Conservation (phyloP, 2,329 filamentous ascomycete genomes). For the Macroventuria anomochaeta region DNA sequence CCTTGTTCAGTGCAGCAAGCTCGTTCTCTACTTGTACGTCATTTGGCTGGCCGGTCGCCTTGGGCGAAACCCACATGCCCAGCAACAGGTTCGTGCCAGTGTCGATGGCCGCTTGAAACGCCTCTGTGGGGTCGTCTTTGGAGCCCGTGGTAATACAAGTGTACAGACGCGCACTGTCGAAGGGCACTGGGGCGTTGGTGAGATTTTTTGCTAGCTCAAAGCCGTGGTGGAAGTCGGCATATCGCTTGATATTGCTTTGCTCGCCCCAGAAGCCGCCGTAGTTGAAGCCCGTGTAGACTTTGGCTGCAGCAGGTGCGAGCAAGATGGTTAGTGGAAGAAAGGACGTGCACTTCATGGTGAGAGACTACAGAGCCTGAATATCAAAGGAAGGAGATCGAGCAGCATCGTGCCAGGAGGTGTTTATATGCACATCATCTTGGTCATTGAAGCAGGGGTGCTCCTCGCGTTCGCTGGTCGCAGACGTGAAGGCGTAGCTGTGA, state of each 20-base stretch:
- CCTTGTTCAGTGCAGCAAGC: conserved; percentile 39
- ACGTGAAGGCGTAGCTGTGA: neutral
- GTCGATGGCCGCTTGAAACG: conserved; percentile 44
- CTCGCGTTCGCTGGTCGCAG: no score
- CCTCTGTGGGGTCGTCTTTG: conserved; percentile 64
- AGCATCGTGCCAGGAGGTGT: neutral
- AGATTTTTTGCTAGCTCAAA: conserved; percentile 35
- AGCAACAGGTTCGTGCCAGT: conserved; percentile 41
- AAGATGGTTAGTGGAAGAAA: neutral
- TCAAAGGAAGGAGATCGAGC: neutral
- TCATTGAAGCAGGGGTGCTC: neutral
- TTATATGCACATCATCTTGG: neutral
- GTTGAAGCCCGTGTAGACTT: conserved; percentile 38
- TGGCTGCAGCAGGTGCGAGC: conserved; percentile 19
- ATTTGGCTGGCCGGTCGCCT: conserved; percentile 50
- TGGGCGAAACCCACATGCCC: conserved; percentile 40
- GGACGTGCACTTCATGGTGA: neutral
- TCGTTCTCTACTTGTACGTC: conserved; percentile 31
- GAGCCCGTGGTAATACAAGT: conserved; percentile 61
- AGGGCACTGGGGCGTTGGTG: conserved; percentile 56
- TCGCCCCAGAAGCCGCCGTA: conserved; percentile 37
- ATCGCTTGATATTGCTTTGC: conserved; percentile 24
- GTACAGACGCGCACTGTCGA: conserved; percentile 73
- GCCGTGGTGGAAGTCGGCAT: conserved; percentile 30
- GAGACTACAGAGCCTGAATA: no score